Base-by-base conservation (phyloP, 129 eudicot genomes). In the Glebionis coronaria region DNA sequence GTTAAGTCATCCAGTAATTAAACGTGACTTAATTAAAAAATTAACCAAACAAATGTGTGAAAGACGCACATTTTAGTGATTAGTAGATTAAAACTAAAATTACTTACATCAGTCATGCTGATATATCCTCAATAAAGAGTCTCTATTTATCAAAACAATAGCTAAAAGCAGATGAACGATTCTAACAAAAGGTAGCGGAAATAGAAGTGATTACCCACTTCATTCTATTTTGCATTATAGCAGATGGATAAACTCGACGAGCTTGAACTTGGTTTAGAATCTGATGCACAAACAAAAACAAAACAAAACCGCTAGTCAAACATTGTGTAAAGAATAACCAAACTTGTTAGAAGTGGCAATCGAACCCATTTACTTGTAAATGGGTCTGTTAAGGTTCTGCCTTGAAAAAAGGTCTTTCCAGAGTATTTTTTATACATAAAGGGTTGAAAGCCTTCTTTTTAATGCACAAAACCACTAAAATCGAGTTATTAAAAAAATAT, bases 211-310 rank as follows among this genome's bases (percentile, higher is more conserved):
- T 53, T 75, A 67, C 77, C 65, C 44, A 29, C 73, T 58, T 58
- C 70, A 55, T 58, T 75, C 74, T 79, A 82, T 42, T 70, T 82
- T 62, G 72, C 83, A 66, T 88, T 85, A 18, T 75, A 70, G 79
- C 83, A 78, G 61, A 77, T 64, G 65, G 79, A 75, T 79, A 80
- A 62, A 51, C 77, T 9, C 15, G 82, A 60, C 23, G 81, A 12
- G 71, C 81, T 85, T 61, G 85, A 45, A 11, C 82, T 77, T 5
- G 78, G 35, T 73, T 67, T 73, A 40, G 88, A 40, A 73, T 77
- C 96, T 80, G 88, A 56, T 29, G 65, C 69, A 35, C 59, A 61
- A 40, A 66, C 51, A 68, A 9, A 19, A n/a, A 11, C 13, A 6
- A 15, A 61, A 70, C 61, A 4, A 28, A 68, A 7, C 14, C 13